Evolutionary conservation across 2,329 filamentous ascomycete genomes (phyloP).

Genomic region (Colletotrichum orchidophilum): DNA sequence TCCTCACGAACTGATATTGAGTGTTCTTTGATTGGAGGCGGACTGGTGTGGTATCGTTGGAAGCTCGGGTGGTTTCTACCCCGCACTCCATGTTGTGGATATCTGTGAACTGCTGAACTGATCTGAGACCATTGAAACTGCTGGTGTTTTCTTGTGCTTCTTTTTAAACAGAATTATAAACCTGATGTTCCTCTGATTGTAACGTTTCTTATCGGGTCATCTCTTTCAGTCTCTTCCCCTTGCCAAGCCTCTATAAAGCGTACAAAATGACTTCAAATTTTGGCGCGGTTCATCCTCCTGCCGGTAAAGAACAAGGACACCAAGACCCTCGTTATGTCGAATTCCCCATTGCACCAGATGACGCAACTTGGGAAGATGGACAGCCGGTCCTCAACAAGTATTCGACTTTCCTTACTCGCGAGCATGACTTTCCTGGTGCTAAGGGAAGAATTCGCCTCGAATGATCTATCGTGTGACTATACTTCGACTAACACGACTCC

Average conservation of each 20-base stretch:
- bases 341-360: not conserved
- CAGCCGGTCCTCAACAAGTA: conserved; percentile 14
- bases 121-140: not conserved
- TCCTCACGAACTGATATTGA: not conserved
- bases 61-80: not conserved
- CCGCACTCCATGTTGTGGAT: not conserved
- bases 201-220: not conserved
- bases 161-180: not conserved
- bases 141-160: not conserved
- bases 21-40: not conserved
- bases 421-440: conserved; percentile 16
- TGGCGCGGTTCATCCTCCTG: not conserved
- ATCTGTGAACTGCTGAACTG: not conserved
- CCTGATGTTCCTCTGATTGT: not conserved
- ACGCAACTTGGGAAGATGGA: conserved; percentile 18
- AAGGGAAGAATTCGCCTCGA: not conserved
- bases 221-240: not conserved
- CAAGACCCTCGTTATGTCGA: not conserved
- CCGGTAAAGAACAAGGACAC: not conserved
- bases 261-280: not conserved
- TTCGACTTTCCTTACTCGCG: conserved; percentile 4
- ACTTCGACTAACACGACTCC: not conserved
- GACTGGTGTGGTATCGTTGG: not conserved
- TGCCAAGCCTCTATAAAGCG: not conserved
- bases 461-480: not conserved